phyloP scores from a whole-genome alignment of 768 basidiomycete genomes.

The Zangia roseola region DNA sequence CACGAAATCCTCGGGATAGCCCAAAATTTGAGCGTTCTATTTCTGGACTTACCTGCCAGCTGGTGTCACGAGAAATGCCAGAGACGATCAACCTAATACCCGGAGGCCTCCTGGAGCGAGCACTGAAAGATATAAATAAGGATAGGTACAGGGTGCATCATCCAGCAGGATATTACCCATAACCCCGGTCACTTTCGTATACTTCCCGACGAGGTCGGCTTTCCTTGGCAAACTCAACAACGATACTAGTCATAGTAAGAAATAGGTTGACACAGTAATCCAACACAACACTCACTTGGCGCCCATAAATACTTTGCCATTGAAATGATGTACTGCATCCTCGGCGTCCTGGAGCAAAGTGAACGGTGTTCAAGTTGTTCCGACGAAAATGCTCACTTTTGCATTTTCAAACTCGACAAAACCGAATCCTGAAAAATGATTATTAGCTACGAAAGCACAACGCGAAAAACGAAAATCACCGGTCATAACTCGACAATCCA shows the following conservation, averaged over 20 bases:
- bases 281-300: constrained; percentile 44
- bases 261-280: background rate
- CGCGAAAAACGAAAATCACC: constrained; percentile 47
- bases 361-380: constrained; percentile 5
- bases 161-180: constrained; percentile 45
- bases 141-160: constrained; percentile 6
- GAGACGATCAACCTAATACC: constrained; percentile 84
- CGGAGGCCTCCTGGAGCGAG: constrained; percentile 72
- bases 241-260: constrained; percentile 56
- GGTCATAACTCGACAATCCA: constrained; percentile 94
- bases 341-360: constrained; percentile 75
- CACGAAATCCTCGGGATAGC: constrained; percentile 21
- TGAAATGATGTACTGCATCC: constrained; percentile 84
- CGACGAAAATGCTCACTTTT: constrained; percentile 43
- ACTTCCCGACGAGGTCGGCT: constrained; percentile 78
- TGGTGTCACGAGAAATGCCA: constrained; percentile 90
- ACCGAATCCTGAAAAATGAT: constrained; percentile 68
- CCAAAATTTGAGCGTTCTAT: constrained; percentile 3
- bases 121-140: constrained; percentile 36
- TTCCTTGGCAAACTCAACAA: constrained; percentile 96
- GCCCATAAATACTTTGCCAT: constrained; percentile 89
- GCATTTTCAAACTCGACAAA: constrained; percentile 94
- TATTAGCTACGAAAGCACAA: constrained; percentile 12
- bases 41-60: constrained; percentile 91
- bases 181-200: constrained; percentile 56